These are phyloP conservation scores for Pythium phragmiticola DNA, from an alignment of 352 stramenopile genomes.

Conservation along the genomic window DNA sequence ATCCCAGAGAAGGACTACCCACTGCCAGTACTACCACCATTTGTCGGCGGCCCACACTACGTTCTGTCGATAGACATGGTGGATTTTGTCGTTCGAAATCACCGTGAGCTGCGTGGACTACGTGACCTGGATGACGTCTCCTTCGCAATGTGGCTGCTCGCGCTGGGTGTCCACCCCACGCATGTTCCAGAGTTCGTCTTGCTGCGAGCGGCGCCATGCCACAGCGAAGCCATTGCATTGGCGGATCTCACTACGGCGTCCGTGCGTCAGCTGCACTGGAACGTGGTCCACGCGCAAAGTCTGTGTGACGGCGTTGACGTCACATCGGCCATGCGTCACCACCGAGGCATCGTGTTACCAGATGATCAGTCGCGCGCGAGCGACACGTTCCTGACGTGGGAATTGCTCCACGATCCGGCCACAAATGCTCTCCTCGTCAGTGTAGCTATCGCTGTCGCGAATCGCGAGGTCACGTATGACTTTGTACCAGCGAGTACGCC, in stretches of 20 bases:
- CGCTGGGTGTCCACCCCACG: background rate
- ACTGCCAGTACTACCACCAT: slow-evolving; percentile 25
- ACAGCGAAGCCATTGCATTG: slow-evolving; percentile 31
- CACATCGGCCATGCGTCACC: background rate
- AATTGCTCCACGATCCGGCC: background rate
- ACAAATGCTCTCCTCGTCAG: background rate
- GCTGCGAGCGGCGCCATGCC: slow-evolving; percentile 26
- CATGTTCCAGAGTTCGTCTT: slow-evolving; percentile 37
- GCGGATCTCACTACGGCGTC: slow-evolving; percentile 40
- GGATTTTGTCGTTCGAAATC: slow-evolving; percentile 21
- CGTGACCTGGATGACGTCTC: slow-evolving; percentile 17
- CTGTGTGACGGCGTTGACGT: background rate
- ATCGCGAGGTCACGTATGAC: background rate
- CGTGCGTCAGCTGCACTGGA: slow-evolving; percentile 23
- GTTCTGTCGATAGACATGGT: slow-evolving; percentile 34
- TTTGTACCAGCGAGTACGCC: background rate
- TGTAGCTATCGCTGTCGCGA: background rate
- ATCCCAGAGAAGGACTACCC: slow-evolving; percentile 26
- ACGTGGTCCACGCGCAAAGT: background rate
- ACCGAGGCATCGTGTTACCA: slow-evolving; percentile 3
- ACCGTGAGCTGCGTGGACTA: background rate
- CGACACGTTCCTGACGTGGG: background rate
- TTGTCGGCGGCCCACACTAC: slow-evolving; percentile 38
- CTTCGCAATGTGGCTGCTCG: slow-evolving; percentile 17
- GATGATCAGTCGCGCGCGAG: background rate